Conservation (phyloP, 768 basidiomycete genomes). For the Collybiopsis confluens region DNA sequence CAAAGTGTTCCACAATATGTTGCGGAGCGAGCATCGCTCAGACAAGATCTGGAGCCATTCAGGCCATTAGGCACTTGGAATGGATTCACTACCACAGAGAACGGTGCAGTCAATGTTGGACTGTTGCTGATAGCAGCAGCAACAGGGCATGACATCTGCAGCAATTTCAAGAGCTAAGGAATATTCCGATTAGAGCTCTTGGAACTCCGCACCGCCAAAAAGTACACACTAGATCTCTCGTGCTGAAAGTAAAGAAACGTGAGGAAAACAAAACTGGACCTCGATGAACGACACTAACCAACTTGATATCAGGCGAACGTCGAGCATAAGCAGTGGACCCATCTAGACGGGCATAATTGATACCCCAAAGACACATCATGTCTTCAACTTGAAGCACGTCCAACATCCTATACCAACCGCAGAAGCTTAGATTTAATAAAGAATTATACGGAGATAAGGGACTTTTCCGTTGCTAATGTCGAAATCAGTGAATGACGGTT, state of each 20-base stretch:
- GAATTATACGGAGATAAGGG: too few relatives aligned
- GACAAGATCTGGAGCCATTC: too few relatives aligned
- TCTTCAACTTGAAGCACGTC: slow-evolving; percentile 70
- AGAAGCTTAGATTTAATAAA: too few relatives aligned
- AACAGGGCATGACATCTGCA: too few relatives aligned
- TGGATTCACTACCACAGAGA: too few relatives aligned
- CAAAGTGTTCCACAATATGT: too few relatives aligned
- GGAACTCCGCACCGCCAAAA: slow-evolving; percentile 3
- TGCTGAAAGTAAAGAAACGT: slow-evolving; percentile 45
- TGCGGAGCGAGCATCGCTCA: too few relatives aligned
- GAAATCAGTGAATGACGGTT: too few relatives aligned
- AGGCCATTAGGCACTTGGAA: too few relatives aligned
- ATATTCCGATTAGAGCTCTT: not conserved
- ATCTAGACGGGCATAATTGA: slow-evolving; percentile 59
- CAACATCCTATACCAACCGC: slow-evolving; percentile 46
- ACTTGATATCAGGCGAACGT: slow-evolving; percentile 51
- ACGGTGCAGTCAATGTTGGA: too few relatives aligned
- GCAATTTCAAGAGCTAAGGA: too few relatives aligned
- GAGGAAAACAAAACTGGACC: not conserved
- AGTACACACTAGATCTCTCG: slow-evolving; percentile 36
- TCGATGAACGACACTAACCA: slow-evolving; percentile 27
- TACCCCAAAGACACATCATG: slow-evolving; percentile 53
- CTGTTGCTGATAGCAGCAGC: too few relatives aligned
- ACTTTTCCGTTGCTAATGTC: slow-evolving; percentile 54
- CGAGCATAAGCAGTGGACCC: slow-evolving; percentile 50